Conservation (phyloP, 139 green algal genomes). For the Micractinium conductrix region DNA sequence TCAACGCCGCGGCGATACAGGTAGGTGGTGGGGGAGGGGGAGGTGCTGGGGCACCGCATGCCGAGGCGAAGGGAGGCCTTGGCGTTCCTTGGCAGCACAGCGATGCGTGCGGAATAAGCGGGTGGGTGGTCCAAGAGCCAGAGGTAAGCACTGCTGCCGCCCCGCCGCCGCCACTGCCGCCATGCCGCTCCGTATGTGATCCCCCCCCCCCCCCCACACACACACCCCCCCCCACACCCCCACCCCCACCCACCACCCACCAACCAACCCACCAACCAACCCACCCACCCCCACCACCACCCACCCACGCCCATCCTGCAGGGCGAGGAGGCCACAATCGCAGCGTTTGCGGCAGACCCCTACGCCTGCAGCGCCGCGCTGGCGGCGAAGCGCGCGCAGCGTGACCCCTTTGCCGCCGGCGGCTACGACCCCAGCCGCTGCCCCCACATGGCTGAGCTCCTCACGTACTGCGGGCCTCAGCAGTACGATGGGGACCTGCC, state of each 20-base stretch:
- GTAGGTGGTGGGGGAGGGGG: constrained; percentile 28
- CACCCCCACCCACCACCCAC: too few species aligned
- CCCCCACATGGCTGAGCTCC: constrained; percentile 54
- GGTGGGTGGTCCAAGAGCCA: too few species aligned
- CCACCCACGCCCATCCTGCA: neutral
- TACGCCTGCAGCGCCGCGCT: constrained; percentile 78
- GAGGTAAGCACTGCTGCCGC: too few species aligned
- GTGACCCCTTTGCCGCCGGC: constrained; percentile 80
- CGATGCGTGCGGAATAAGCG: too few species aligned
- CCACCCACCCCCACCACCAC: too few species aligned
- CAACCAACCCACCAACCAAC: too few species aligned
- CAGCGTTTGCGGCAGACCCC: constrained; percentile 67
- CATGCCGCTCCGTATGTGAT: too few species aligned
- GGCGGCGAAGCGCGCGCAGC: constrained; percentile 58
- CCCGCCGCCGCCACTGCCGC: too few species aligned
- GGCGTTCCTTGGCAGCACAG: too few species aligned
- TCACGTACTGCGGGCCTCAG: constrained; percentile 57
- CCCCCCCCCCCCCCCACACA: too few species aligned
- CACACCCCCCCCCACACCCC: too few species aligned
- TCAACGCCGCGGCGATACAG: constrained; percentile 49
- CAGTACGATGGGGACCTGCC: constrained; percentile 20
- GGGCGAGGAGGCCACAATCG: constrained; percentile 62
- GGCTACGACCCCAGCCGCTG: constrained; percentile 43
- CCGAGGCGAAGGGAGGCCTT: too few species aligned
- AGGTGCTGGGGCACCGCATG: neutral